Evolutionary conservation across 2,329 filamentous ascomycete genomes (phyloP), one percentile per base, ranked within the genome.

Genomic region (Gnomoniopsis smithogilvyi): DNA sequence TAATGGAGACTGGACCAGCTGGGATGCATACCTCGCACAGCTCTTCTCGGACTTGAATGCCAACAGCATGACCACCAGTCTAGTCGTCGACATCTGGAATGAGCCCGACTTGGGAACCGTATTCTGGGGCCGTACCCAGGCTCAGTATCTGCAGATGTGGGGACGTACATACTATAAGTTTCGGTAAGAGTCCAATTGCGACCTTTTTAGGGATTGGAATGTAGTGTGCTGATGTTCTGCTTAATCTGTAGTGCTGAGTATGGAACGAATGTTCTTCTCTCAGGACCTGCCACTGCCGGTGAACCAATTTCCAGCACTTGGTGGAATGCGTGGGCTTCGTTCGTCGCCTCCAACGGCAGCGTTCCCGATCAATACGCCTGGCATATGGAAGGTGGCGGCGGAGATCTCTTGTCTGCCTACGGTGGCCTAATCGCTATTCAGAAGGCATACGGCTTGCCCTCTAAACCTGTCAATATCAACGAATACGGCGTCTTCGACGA

Each of bases 11-110:
- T 83, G 79, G 78, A 67, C 70, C 1, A 64, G 69, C 21, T 78
- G 72, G 63, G 78, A 82, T 53, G 59, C 62, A 0, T 82, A 78
- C 56, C 61, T 80, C 1, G 67, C 70, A 0, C 70, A 71, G 22
- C 65, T 77, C 3, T 67, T 77, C 24, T 48, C 51, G 14, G 33
- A 72, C 52, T 67, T 77, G 12, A 72, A 70, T 17, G 67, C 66
- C 3, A 77, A 77, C 60, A 64, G 67, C 34, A 74, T 72, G 67
- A 70, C 65, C 24, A 65, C 66, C 1, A 76, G 69, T 0, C 62
- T 83, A 0, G 69, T 78, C 0, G 67, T 78, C 11, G 81, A 83
- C 54, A 74, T 81, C 38, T 83, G 80, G 80, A 83, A 83, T 58
- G 80, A 83, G 67, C 78, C 80, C 0, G 80, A 82, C 56, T 19